phyloP scores from a whole-genome alignment of 495 filamentous ascomycete species.

The Xylaria curta region DNA sequence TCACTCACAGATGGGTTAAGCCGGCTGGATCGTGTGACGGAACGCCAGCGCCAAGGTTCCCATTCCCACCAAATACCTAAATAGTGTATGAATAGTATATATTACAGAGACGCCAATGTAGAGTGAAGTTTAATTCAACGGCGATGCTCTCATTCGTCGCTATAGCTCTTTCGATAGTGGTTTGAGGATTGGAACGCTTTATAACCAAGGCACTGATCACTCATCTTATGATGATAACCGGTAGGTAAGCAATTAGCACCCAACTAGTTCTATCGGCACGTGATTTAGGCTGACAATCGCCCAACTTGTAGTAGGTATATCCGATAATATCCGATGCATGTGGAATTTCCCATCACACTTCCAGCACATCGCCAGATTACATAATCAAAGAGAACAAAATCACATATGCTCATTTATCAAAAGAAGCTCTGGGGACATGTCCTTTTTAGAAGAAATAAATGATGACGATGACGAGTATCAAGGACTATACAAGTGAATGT shows the following conservation, averaged over 20 bases:
- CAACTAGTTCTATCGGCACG: slow-evolving; percentile 8
- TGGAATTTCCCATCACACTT: too few species aligned
- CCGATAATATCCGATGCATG: background rate
- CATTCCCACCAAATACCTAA: slow-evolving; percentile 5
- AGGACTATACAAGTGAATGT: background rate
- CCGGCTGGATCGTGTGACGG: background rate
- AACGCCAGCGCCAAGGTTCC: background rate
- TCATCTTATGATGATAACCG: background rate
- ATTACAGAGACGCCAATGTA: background rate
- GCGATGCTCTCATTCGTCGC: background rate
- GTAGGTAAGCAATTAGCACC: slow-evolving; percentile 4
- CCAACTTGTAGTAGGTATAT: background rate
- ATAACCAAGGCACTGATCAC: background rate
- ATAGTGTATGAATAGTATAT: background rate
- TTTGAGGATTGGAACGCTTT: background rate
- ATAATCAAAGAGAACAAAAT: background rate
- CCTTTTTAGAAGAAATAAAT: background rate
- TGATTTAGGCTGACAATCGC: background rate
- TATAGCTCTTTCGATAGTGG: background rate
- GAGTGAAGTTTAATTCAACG: background rate
- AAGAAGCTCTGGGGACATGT: background rate
- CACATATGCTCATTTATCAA: background rate
- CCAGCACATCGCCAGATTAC: background rate
- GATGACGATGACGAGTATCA: background rate
- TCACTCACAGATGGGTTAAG: background rate